Evolutionary conservation across 805 yeast genomes (phyloP), one percentile per base, ranked within the genome.

Genomic region (Starmera dryadoides): DNA sequence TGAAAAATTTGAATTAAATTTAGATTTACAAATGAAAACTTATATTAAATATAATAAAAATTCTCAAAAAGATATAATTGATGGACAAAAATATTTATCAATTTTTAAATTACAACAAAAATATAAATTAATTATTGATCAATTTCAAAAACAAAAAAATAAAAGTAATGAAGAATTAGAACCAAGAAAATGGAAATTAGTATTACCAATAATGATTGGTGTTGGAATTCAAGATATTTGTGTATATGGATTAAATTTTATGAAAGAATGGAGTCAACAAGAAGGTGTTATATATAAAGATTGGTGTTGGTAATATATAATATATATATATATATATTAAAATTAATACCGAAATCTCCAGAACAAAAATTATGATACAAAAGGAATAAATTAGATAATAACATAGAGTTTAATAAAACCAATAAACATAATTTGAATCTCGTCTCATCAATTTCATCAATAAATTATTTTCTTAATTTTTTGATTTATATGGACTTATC

Each of bases 181-280:
- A 12, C 4, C 22, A 15, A 18, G 7, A n/a, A 16, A 11, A 26
- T 11, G 14, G 29, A 21, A 11, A 10, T 35, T 6, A 33, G 35
- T 11, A 39, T 31, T 45, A 6, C 51, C 49, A 2, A 40, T 47
- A 11, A 33, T 29, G 12, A 30, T 22, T 15, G 37, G 35, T 2
- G 35, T 37, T 1, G 18, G 37, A 0, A 18, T 47, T 8, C 17
- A 30, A 11, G 45, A 43, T 12, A 41, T 45, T 3, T 29, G 33
- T 6, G 37, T 34, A 6, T 46, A 43, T 26, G 31, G 45, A 10
- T 11, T 40, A 1, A n/a, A 33, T 4, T 25, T 49, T n/a, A 19
- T 34, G 6, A 42, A 39, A 29, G 31, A n/a, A 14, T 49, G 53
- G 53, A 35, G 45, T 30, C 6, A 11, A 1, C 19, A 40, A 1